phyloP scores from a whole-genome alignment of 805 yeast genomes.

The Cyberlindnera saturnus region DNA sequence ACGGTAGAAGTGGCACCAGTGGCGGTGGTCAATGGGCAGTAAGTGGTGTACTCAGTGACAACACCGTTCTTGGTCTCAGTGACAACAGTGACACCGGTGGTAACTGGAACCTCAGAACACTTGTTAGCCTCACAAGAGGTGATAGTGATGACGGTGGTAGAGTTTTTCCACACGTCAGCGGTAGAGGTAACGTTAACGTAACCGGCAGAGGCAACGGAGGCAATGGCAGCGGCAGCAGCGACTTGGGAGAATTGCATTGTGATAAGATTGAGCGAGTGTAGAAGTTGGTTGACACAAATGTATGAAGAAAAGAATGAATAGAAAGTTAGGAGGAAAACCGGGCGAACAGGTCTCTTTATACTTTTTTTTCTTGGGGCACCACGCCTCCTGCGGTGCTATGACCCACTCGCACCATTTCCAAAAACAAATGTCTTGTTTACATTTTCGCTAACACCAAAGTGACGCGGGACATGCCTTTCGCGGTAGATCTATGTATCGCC shows the following conservation, averaged over 20 bases:
- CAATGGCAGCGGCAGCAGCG: constrained; percentile 23
- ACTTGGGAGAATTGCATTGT: constrained; percentile 31
- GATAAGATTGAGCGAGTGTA: constrained; percentile 22
- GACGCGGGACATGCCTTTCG: no score
- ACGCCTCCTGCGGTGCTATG: not conserved
- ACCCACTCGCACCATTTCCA: no score
- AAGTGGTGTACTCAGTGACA: constrained; percentile 21
- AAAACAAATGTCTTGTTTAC: not conserved
- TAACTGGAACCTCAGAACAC: constrained; percentile 21
- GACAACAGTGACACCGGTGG: constrained; percentile 24
- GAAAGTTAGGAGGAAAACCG: constrained; percentile 1
- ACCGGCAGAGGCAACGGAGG: constrained; percentile 24
- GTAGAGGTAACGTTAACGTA: constrained; percentile 22
- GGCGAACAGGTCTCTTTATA: constrained; percentile 3
- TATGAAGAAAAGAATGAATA: constrained; percentile 13
- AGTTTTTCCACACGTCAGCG: constrained; percentile 21
- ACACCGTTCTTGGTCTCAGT: constrained; percentile 17
- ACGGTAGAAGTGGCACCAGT: constrained; percentile 8
- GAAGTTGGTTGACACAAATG: constrained; percentile 22
- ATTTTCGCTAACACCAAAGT: not conserved
- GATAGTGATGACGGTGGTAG: constrained; percentile 29
- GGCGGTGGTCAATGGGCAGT: constrained; percentile 17
- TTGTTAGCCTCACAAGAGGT: constrained; percentile 19
- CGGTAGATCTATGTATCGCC: no score
- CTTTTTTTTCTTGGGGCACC: constrained; percentile 1